phyloP scores from a whole-genome alignment of 2,329 filamentous ascomycete genomes.

The Arachnopeziza araneosa region DNA sequence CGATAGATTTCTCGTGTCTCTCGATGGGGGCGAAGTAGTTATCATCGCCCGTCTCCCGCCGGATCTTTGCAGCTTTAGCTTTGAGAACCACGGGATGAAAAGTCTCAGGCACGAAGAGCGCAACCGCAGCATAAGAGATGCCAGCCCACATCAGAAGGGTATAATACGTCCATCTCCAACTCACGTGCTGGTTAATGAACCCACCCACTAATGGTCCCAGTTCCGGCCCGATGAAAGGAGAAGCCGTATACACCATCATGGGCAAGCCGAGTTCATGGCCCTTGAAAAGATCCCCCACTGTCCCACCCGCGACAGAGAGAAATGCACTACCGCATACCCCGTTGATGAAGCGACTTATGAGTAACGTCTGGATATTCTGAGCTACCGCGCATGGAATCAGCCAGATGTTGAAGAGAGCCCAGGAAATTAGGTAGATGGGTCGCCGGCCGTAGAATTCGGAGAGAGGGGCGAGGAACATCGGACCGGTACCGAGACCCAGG shows the following conservation, averaged over 20 bases:
- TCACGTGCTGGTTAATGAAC: constrained; percentile 68
- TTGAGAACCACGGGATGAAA: constrained; percentile 69
- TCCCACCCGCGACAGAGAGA: constrained; percentile 27
- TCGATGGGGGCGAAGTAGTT: constrained; percentile 71
- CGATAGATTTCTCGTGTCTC: constrained; percentile 74
- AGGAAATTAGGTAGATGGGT: constrained; percentile 60
- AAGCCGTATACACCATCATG: no score
- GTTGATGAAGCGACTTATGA: constrained; percentile 70
- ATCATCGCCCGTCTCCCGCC: constrained; percentile 64
- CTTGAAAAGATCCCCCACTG: no score
- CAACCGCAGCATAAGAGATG: constrained; percentile 55
- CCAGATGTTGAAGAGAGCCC: constrained; percentile 59
- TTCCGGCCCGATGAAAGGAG: constrained; percentile 70
- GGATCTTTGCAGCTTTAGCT: constrained; percentile 54
- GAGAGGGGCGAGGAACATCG: constrained; percentile 32
- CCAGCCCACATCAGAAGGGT: constrained; percentile 55
- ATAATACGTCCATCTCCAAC: constrained; percentile 88
- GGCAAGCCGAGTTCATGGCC: no score
- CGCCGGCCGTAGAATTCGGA: constrained; percentile 33
- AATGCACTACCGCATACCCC: constrained; percentile 64
- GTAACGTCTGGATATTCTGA: constrained; percentile 67
- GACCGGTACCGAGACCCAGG: constrained; percentile 38
- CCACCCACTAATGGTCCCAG: constrained; percentile 72
- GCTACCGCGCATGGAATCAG: constrained; percentile 74
- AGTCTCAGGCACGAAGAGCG: constrained; percentile 63